phyloP scores from a whole-genome alignment of 2,329 filamentous ascomycete species.

The Raffaelea albimanens region DNA sequence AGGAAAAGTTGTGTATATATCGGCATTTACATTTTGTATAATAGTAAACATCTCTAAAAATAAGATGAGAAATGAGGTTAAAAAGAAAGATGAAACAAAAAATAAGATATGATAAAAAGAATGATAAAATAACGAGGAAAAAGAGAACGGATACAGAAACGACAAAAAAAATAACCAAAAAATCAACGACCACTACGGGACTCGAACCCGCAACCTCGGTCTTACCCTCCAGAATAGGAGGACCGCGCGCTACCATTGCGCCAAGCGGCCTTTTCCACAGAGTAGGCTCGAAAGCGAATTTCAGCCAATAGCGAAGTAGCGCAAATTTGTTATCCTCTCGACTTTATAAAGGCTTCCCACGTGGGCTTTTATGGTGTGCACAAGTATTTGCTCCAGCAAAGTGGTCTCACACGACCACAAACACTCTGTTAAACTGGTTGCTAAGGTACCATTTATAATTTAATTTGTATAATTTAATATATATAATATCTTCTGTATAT shows the following conservation, averaged over 20 bases:
- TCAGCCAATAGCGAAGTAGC: conserved; percentile 13
- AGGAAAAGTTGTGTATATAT: neutral
- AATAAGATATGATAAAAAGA: neutral
- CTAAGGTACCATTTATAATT: too few species aligned
- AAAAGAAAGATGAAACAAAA: neutral
- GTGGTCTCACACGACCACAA: too few species aligned
- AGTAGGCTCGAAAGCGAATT: neutral
- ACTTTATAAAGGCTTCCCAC: conserved; percentile 10
- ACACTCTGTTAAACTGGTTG: too few species aligned
- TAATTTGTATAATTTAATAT: too few species aligned
- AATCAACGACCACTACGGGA: conserved; percentile 15
- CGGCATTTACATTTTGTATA: neutral
- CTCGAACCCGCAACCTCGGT: conserved; percentile 18
- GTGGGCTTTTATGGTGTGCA: neutral
- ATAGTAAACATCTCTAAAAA: neutral
- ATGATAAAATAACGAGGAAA: neutral
- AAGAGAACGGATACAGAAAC: neutral
- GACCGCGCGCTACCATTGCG: conserved; percentile 18
- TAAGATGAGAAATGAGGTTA: neutral
- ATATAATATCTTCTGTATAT: too few species aligned
- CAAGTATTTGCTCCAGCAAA: neutral
- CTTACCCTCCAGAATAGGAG: conserved; percentile 16
- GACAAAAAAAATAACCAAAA: conserved; percentile 6
- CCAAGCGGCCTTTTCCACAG: conserved; percentile 14
- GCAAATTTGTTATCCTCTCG: neutral